Base-by-base conservation (phyloP, 2,329 filamentous ascomycete species). In the Diaporthe capsici region DNA sequence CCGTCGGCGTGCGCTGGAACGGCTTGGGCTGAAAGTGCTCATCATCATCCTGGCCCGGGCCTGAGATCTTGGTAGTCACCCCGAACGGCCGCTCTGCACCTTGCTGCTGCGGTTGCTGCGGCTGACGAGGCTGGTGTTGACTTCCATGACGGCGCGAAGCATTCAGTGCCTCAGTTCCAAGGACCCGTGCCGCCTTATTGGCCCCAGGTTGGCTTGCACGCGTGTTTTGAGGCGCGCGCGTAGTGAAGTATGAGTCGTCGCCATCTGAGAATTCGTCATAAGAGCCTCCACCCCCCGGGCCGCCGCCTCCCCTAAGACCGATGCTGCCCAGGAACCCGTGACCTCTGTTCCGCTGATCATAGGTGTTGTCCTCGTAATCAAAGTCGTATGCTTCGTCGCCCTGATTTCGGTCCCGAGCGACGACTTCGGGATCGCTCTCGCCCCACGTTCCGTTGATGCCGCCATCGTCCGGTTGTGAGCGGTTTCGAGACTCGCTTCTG, bases 1-100 rank as follows among this genome's bases (percentile, higher is more conserved):
- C 92, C 0, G 94, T 95, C 2, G 94, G 93, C 7, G 92, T 92
- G 57, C 94, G 92, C 78, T 92, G 91, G 83, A 95, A 94, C 0
- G 87, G 84, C 67, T 79, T 82, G 75, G 77, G 81, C 58, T 44
- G 49, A 63, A 79, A 77, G 31, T 74, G 60, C 70, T 77, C 67
- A 9, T 80, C 63, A 20, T 68, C 47, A 15, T 68, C 74, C 61
- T 80, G 78, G 3, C 22, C 44, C n/a, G 71, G 58, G 12, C 71
- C 71, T n/a, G 71, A 44, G 55, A 65, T 73, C 34, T 55, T 73
- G 58, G 71, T 65, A 15, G 58, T 63, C 47, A 53, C 58, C 7
- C 71, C 65, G 34, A 65, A 47, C 31, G 39, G 57, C 6, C n/a
- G 31, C n/a, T 70, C 49, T 28, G 31, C 34, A 13, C 8, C 12